These are phyloP conservation scores for Colletotrichum sp. DNA, from an alignment of 2,329 filamentous ascomycete species.

Conservation along the genomic window DNA sequence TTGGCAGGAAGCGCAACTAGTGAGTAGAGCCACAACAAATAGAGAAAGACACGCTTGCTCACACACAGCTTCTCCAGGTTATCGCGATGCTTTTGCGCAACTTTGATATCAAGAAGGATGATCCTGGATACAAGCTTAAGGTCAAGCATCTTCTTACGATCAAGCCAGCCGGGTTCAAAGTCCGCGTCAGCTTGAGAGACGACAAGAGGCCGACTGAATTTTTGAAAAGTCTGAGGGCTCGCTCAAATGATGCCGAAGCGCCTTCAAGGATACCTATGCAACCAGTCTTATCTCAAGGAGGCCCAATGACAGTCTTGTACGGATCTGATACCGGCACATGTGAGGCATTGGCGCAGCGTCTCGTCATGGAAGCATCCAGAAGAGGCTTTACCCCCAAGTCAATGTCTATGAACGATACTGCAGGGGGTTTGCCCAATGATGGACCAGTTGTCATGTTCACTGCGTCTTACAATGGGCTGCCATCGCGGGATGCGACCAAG, in stretches of 20 bases:
- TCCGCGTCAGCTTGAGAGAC: constrained; percentile 46
- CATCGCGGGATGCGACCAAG: constrained; percentile 69
- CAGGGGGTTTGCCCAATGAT: constrained; percentile 57
- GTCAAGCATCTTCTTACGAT: constrained; percentile 60
- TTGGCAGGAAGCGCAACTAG: constrained; percentile 55
- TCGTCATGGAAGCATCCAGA: constrained; percentile 58
- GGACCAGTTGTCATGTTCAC: constrained; percentile 67
- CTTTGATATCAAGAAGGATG: constrained; percentile 67
- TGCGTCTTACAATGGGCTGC: constrained; percentile 72
- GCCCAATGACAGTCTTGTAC: constrained; percentile 63
- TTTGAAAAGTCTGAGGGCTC: background rate
- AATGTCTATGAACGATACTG: constrained; percentile 61
- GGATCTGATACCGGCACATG: constrained; percentile 74
- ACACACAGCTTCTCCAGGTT: background rate
- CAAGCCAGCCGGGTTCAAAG: constrained; percentile 52
- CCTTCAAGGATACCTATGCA: background rate
- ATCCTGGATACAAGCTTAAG: constrained; percentile 58
- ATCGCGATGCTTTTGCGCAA: constrained; percentile 66
- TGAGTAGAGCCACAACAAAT: background rate
- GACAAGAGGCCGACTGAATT: constrained; percentile 18
- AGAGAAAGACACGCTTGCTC: background rate
- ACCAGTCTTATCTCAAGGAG: background rate
- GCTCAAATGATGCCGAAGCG: background rate
- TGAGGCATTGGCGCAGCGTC: constrained; percentile 64
- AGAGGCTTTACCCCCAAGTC: constrained; percentile 58